Evolutionary conservation across 1,284 basidiomycete genomes (phyloP).

Genomic region (Pterulicium gracile): DNA sequence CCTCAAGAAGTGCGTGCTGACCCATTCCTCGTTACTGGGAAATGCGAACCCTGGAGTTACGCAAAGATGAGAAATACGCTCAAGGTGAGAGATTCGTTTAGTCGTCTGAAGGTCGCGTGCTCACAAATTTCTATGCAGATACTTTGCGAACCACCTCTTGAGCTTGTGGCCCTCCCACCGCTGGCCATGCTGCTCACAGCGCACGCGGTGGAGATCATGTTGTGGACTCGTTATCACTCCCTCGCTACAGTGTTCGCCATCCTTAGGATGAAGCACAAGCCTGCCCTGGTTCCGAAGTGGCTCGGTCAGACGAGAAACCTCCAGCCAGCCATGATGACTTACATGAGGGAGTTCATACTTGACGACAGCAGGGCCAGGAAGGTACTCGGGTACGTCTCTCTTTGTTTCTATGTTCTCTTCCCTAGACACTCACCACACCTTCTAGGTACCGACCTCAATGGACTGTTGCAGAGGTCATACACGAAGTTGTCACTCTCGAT

Average conservation of each 20-base stretch:
- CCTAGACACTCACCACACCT: background rate
- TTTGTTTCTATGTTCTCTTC: background rate
- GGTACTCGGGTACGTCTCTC: constrained; percentile 18
- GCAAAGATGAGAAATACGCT: constrained; percentile 17
- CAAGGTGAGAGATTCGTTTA: constrained; percentile 14
- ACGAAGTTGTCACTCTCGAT: constrained; percentile 20
- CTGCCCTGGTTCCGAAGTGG: constrained; percentile 19
- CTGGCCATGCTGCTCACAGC: constrained; percentile 20
- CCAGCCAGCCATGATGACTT: constrained; percentile 22
- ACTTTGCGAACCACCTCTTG: constrained; percentile 14
- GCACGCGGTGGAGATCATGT: constrained; percentile 19
- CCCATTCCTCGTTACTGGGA: constrained; percentile 22
- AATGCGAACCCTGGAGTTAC: constrained; percentile 20
- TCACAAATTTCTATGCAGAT: background rate
- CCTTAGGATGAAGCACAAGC: constrained; percentile 10
- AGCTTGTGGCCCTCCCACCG: constrained; percentile 18
- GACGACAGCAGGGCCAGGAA: constrained; percentile 23
- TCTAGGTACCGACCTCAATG: constrained; percentile 22
- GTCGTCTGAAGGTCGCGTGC: too few relatives aligned
- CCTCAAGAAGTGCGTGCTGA: constrained; percentile 18
- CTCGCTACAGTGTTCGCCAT: constrained; percentile 15
- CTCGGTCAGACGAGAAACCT: constrained; percentile 19
- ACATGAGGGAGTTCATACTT: constrained; percentile 18
- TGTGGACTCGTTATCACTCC: constrained; percentile 21
- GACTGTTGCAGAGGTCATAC: constrained; percentile 19